Evolutionary conservation across 331 rosid species (phyloP).

Genomic region (Stylosanthes scabra): DNA sequence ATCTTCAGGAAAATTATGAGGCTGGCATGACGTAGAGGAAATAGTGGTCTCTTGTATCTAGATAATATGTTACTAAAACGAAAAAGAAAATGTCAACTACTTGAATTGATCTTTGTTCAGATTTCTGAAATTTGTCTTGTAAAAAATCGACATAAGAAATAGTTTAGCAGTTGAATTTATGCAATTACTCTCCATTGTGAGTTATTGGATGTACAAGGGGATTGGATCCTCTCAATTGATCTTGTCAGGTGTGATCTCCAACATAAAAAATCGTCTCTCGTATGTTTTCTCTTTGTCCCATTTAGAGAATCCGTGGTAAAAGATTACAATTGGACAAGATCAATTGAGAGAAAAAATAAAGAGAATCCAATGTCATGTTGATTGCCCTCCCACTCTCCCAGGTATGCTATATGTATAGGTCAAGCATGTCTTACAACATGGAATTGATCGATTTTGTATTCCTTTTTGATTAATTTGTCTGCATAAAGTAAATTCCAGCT

Average conservation of each 20-base stretch:
- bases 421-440: constrained; percentile 4
- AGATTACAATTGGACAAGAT: too few relatives aligned
- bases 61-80: constrained; percentile 9
- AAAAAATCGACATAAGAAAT: constrained; percentile 23
- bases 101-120: neutral
- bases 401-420: constrained; percentile 9
- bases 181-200: constrained; percentile 13
- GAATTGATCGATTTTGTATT: constrained; percentile 33
- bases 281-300: too few relatives aligned
- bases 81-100: constrained; percentile 31
- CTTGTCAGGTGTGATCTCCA: neutral
- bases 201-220: constrained; percentile 7
- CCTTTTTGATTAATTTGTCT: constrained; percentile 10
- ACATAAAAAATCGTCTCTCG: neutral
- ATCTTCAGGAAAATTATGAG: constrained; percentile 22
- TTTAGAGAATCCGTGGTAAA: too few relatives aligned
- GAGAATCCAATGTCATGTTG: neutral
- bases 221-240: too few relatives aligned
- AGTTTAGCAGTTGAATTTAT: constrained; percentile 7
- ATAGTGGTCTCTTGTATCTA: constrained; percentile 10
- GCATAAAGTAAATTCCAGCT: constrained; percentile 21
- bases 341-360: too few relatives aligned
- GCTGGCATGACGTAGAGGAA: constrained; percentile 19
- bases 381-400: neutral
- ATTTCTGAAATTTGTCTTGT: constrained; percentile 3